A percentile compares a stretch with the other conserved stretches of the same genome.
These are phyloP conservation scores for Mycena kentingensis DNA, from an alignment of 768 basidiomycete genomes.

Conservation along the genomic window DNA sequence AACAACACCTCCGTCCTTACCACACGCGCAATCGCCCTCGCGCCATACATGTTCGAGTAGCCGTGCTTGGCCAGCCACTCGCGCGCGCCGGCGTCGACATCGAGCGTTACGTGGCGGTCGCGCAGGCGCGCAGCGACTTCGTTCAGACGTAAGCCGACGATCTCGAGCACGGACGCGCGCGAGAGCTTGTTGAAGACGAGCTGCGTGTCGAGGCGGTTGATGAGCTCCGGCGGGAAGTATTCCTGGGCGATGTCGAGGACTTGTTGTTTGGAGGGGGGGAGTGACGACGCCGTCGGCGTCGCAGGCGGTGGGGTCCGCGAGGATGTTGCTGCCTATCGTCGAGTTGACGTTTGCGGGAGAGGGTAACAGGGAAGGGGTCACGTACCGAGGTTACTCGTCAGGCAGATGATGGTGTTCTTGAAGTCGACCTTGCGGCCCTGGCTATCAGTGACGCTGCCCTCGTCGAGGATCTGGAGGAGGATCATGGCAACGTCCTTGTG, in stretches of 20 bases:
- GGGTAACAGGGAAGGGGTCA: background rate
- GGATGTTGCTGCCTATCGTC: constrained; percentile 57
- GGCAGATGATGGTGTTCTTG: constrained; percentile 92
- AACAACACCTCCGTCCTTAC: constrained; percentile 81
- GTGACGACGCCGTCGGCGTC: constrained; percentile 67
- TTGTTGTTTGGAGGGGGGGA: constrained; percentile 55
- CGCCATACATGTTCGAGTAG: constrained; percentile 85
- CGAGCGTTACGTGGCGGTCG: constrained; percentile 65
- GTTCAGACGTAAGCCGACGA: constrained; percentile 73
- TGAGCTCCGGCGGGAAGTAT: constrained; percentile 87
- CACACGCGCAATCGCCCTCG: constrained; percentile 84
- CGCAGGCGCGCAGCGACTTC: constrained; percentile 73
- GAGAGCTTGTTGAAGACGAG: constrained; percentile 91
- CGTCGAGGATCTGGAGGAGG: constrained; percentile 87
- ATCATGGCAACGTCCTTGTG: constrained; percentile 95
- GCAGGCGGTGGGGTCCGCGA: constrained; percentile 67
- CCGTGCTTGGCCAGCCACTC: constrained; percentile 75
- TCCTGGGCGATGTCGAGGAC: constrained; percentile 76
- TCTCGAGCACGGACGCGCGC: constrained; percentile 67
- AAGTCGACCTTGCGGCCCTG: constrained; percentile 93
- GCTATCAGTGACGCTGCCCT: constrained; percentile 87
- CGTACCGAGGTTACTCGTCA: constrained; percentile 85
- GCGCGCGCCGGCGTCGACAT: constrained; percentile 63
- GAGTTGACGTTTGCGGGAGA: background rate
- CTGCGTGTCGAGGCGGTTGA: constrained; percentile 87